These are phyloP conservation scores for Dioszegia crocea DNA, from an alignment of 768 basidiomycete genomes.

Conservation along the genomic window DNA sequence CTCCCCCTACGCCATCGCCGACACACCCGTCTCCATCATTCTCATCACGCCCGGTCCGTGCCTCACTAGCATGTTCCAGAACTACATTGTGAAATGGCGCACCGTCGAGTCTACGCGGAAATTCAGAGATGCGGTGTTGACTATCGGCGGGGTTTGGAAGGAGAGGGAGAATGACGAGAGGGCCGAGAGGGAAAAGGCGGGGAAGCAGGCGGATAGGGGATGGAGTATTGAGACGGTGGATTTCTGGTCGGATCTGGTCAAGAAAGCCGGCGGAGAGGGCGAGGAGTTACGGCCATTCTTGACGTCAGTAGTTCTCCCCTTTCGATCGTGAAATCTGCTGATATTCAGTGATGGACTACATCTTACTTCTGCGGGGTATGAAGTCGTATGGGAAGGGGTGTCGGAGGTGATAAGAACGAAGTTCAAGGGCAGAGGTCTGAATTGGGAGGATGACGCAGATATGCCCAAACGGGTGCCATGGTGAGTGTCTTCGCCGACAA, in stretches of 20 bases:
- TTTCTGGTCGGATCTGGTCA: slow-evolving; percentile 20
- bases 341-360: slow-evolving; percentile 20
- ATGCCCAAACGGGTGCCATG: slow-evolving; percentile 23
- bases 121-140: slow-evolving; percentile 17
- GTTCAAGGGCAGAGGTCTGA: slow-evolving; percentile 25
- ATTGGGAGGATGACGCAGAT: slow-evolving; percentile 21
- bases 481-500: slow-evolving; percentile 11
- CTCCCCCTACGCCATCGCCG: slow-evolving; percentile 14
- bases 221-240: slow-evolving; percentile 25
- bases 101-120: neutral
- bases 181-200: neutral
- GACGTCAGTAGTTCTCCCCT: slow-evolving; percentile 10
- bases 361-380: slow-evolving; percentile 10
- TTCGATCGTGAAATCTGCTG: too few species aligned
- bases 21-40: slow-evolving; percentile 11
- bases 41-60: slow-evolving; percentile 21
- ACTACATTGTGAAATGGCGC: neutral
- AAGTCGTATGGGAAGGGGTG: slow-evolving; percentile 8
- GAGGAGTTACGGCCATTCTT: slow-evolving; percentile 14
- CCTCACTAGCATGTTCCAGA: slow-evolving; percentile 1
- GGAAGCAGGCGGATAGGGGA: neutral
- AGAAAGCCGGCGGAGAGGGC: slow-evolving; percentile 22
- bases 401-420: slow-evolving; percentile 9
- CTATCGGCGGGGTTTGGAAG: slow-evolving; percentile 13
- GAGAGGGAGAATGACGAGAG: neutral